A percentile compares a stretch with the other conserved stretches of the same genome.
These are phyloP conservation scores for Trichosanthes cucumerina DNA, from an alignment of 306 rosid species.

Conservation along the genomic window DNA sequence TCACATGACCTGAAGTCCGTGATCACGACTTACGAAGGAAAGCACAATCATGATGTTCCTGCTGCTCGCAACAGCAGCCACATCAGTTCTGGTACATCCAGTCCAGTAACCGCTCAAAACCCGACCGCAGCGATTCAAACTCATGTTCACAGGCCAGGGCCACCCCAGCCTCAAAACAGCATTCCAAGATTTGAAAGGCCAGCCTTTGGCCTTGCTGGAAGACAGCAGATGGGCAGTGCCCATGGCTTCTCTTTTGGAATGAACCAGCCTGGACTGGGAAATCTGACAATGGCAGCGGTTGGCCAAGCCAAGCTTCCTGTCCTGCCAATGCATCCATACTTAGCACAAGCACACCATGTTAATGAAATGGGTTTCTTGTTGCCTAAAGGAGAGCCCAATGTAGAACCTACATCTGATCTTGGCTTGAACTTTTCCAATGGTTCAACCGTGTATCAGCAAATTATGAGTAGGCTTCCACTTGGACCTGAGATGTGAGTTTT, in stretches of 20 bases:
- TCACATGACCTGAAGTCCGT: conserved; percentile 89
- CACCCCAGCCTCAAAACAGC: conserved; percentile 44
- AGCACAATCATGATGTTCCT: conserved; percentile 91
- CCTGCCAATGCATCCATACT: conserved; percentile 56
- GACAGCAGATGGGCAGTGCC: conserved; percentile 54
- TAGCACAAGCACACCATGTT: conserved; percentile 35
- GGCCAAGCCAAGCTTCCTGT: conserved; percentile 47
- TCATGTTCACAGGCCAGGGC: conserved; percentile 55
- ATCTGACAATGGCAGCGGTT: conserved; percentile 52
- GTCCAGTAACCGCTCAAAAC: conserved; percentile 25
- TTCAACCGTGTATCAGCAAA: conserved; percentile 58
- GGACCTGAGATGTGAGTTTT: conserved; percentile 68
- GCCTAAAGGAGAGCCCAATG: conserved; percentile 82
- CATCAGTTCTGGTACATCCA: conserved; percentile 45
- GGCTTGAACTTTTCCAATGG: conserved; percentile 51
- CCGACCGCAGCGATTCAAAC: conserved; percentile 27
- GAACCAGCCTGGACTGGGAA: conserved; percentile 53
- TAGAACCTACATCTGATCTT: conserved; percentile 47
- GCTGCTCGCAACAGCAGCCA: conserved; percentile 83
- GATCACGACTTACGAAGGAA: conserved; percentile 90
- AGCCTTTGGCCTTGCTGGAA: conserved; percentile 43
- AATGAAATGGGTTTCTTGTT: conserved; percentile 59
- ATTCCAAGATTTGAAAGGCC: conserved; percentile 63
- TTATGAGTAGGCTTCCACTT: conserved; percentile 84
- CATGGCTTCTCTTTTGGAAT: conserved; percentile 63